Percentiles rank a stretch among this genome's conserved stretches.
phyloP scores from a whole-genome alignment of 2,329 filamentous ascomycete genomes.

The Trichoderma endophyticum region DNA sequence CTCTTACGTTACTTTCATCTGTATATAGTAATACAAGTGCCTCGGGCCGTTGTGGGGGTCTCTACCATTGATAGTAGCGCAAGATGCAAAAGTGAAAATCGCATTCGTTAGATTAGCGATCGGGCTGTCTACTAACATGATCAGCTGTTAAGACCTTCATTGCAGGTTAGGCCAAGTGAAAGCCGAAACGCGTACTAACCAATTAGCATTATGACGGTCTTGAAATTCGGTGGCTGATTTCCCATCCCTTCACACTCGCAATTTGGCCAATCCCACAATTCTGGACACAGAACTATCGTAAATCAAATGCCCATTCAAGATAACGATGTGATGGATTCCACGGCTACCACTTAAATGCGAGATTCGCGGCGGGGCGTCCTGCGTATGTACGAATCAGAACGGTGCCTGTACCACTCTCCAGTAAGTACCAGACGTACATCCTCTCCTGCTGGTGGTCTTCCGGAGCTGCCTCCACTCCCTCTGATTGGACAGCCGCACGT shows the following conservation, averaged over 20 bases:
- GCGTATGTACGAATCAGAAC: not conserved
- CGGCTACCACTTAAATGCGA: not conserved
- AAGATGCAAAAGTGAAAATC: not conserved
- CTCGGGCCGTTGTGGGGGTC: not conserved
- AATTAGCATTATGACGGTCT: not conserved
- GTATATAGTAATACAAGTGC: not conserved
- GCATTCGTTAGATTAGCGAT: not conserved
- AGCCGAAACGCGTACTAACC: not conserved
- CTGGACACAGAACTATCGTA: not conserved
- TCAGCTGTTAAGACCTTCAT: not conserved
- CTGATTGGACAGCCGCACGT: not conserved
- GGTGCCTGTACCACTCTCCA: not conserved
- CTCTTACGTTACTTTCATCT: not conserved
- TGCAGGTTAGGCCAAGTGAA: not conserved
- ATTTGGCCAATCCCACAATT: not conserved
- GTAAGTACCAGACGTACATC: not conserved
- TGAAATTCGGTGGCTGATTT: not conserved
- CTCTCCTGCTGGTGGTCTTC: not conserved
- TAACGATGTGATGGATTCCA: not conserved
- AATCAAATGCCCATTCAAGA: not conserved
- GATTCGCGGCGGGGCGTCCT: not conserved
- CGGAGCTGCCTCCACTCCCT: not conserved
- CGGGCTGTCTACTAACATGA: not conserved
- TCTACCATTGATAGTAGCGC: not conserved
- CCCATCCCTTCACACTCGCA: not conserved